Base-by-base conservation (phyloP, 495 filamentous ascomycete species). In the Aspergillus bertholletiae region DNA sequence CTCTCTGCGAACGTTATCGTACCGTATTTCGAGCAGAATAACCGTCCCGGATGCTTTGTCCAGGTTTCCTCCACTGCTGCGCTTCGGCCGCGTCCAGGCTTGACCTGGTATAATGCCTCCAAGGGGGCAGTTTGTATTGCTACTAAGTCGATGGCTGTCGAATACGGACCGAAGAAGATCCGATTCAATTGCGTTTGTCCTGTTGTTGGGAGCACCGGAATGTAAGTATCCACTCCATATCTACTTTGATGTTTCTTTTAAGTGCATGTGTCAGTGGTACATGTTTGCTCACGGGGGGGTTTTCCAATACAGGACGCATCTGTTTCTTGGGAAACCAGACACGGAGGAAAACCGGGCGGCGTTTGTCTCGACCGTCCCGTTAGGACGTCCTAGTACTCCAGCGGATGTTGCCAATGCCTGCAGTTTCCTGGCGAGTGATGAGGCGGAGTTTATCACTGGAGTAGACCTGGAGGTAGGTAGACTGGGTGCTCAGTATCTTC, bases 31-130 rank as follows among this genome's bases (percentile, higher is more conserved):
- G 53, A 82, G 24, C 70, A 76, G 44, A 73, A 76, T 47, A 71
- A 75, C 23, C 69, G 74, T 7, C 75, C 77, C 0, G 83, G 82
- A 0, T 70, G 55, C n/a, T 81, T 86, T 37, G 80, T 87, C 48
- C 81, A 86, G 56, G 77, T 86, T 45, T 78, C 81, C 1, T 80
- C 74, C 15, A 82, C 82, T 13, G 83, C 78, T 6, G 79, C 78
- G 8, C 74, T 78, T 1, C 71, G 84, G 40, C 83, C 83, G 4
- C 74, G 83, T n/a, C 81, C 82, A 8, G 76, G 80, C 5, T 65
- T 87, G 34, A 80, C 82, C 7, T 86, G 83, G 83, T 87, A 87
- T 58, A 86, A 85, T 60, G 77, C 80, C 15, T 80, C 75, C 13
- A 87, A 87, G 58, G 82, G 75, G 6, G 82, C 84, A 17, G 78